Base-by-base conservation (phyloP, 805 yeast species). In the Schwanniomyces sp. region DNA sequence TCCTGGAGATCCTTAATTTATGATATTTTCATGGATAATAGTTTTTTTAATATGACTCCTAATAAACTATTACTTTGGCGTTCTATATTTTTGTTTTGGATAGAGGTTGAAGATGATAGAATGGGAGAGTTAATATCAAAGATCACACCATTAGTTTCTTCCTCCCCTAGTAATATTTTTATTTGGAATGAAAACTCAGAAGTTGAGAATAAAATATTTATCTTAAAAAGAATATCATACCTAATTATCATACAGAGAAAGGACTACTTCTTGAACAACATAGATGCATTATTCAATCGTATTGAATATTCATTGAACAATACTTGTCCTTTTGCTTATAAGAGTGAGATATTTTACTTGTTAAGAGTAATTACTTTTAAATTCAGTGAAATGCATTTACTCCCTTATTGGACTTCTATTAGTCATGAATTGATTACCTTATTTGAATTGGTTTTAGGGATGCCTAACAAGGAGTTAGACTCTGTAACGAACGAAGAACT, bases 161-260 rank as follows among this genome's bases (percentile, higher is more conserved):
- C 82, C 18, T 64, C 74, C 8, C 74, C 80, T 6, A 67, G 86
- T 2, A 82, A 84, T 17, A 70, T 87, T 5, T 89, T 88, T 65
- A 84, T 79, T 32, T 85, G 91, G 83, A 85, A 82, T 50, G 90
- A 86, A 47, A 60, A 54, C 34, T 79, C 84, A 12, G 94, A 87
- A 54, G 73, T 79, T 11, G 77, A 77, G 32, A 67, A 69, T 24
- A 81, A 82, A 52, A 66, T 75, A 2, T 67, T 70, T 50, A 79
- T 82, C 40, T 59, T 91, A 41, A 78, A 79, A 47, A 76, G 95
- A 45, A 73, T 89, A 1, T 69, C 87, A 0, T 88, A 83, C 52
- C 57, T 94, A 43, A 52, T 88, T 5, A 56, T 87, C 55, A 73
- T 87, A 8, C 80, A 84, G 41, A 85, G 86, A 0, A 70, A 70